Evolutionary conservation across 2,329 filamentous ascomycete genomes (phyloP).

Genomic region (Trematosphaeria pertusa): DNA sequence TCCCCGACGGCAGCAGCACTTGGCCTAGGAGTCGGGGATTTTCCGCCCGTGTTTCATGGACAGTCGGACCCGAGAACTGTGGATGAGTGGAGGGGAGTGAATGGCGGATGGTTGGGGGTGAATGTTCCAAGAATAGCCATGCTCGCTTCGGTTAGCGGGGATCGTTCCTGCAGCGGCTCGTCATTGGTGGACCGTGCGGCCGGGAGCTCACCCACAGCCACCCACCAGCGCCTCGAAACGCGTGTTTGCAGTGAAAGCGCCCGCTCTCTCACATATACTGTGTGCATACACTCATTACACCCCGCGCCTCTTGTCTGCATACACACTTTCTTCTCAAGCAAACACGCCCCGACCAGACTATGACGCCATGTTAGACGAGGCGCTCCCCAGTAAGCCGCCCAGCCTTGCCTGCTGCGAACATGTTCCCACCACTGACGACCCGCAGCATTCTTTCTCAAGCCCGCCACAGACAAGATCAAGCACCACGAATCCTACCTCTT

Average conservation of each 20-base stretch:
- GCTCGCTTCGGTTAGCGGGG: background rate
- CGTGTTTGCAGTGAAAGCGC: conserved; percentile 1
- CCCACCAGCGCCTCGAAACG: conserved; percentile 10
- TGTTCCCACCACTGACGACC: conserved; percentile 49
- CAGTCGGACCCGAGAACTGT: no score
- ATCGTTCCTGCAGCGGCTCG: background rate
- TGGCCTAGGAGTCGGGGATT: no score
- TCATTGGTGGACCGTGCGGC: conserved; percentile 9
- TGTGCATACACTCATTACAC: background rate
- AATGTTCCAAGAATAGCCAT: conserved; percentile 10
- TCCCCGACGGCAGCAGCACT: no score
- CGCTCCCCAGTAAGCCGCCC: conserved; percentile 71
- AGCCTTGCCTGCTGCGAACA: conserved; percentile 50
- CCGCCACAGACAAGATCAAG: conserved; percentile 56
- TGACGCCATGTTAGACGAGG: conserved; percentile 81
- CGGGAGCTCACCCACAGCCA: conserved; percentile 4
- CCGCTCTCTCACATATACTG: background rate
- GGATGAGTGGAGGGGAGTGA: background rate
- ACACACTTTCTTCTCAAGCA: background rate
- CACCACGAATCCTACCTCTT: conserved; percentile 63
- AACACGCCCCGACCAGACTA: conserved; percentile 1
- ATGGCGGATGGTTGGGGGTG: no score
- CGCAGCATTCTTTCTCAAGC: conserved; percentile 66
- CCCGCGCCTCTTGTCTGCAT: background rate
- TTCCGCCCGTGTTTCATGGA: no score